Evolutionary conservation across 2,329 filamentous ascomycete species (phyloP).

Genomic region (Aureobasidium zeae): DNA sequence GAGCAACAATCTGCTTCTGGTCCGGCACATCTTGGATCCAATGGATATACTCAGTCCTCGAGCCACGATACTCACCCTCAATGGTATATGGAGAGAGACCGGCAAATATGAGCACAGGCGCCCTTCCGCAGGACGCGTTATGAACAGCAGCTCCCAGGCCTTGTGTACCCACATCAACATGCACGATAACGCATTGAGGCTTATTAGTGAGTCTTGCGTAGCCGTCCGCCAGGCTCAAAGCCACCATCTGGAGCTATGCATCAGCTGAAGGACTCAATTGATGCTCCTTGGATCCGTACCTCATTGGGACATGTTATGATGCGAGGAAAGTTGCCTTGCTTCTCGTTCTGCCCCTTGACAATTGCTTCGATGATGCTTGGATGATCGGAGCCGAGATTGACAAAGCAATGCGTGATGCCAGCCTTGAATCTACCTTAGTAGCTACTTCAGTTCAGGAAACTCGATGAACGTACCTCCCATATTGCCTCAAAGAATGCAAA

Average conservation of each 20-base stretch:
- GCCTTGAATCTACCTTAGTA: conserved; percentile 29
- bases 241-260: conserved; percentile 55
- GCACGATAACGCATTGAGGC: conserved; percentile 68
- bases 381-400: conserved; percentile 63
- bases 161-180: conserved; percentile 76
- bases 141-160: conserved; percentile 69
- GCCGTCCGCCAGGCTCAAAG: conserved; percentile 75
- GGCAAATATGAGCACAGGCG: conserved; percentile 68
- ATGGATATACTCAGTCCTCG: conserved; percentile 75
- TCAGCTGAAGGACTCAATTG: background rate
- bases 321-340: conserved; percentile 54
- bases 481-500: conserved; percentile 76
- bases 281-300: conserved; percentile 41
- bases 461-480: conserved; percentile 48
- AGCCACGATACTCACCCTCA: conserved; percentile 67
- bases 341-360: conserved; percentile 63
- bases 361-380: conserved; percentile 74
- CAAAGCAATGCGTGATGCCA: conserved; percentile 52
- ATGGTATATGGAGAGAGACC: conserved; percentile 68
- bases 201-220: conserved; percentile 63
- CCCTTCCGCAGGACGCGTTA: conserved; percentile 66
- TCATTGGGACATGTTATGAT: conserved; percentile 76
- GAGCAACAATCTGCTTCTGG: conserved; percentile 68
- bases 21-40: conserved; percentile 81
- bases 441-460: background rate